Evolutionary conservation across 352 stramenopile genomes (phyloP).

Genomic region (Paralagenidium karlingii): DNA sequence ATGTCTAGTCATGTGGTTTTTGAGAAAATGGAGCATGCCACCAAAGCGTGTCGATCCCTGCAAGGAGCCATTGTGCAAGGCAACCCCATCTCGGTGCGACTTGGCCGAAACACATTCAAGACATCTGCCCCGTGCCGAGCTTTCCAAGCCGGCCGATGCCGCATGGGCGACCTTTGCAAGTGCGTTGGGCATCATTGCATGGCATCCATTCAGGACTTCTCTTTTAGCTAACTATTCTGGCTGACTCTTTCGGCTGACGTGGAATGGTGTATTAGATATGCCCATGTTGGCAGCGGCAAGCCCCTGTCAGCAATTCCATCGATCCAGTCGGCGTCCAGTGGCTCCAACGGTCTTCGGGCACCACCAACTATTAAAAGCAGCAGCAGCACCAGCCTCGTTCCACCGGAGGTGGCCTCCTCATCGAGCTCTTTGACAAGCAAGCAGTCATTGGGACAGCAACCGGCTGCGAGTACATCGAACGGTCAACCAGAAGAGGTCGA

Average conservation of each 20-base stretch:
- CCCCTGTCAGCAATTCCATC: neutral
- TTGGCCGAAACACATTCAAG: constrained; percentile 28
- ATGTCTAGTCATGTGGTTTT: constrained; percentile 28
- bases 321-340: too few relatives aligned
- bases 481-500: constrained; percentile 10
- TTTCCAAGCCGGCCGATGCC: constrained; percentile 46
- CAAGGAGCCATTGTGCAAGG: constrained; percentile 49
- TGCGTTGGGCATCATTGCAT: constrained; percentile 10
- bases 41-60: constrained; percentile 21
- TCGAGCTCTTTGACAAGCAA: too few relatives aligned
- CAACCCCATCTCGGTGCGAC: constrained; percentile 23
- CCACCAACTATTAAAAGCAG: constrained; percentile 14
- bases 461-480: neutral
- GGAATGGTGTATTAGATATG: neutral
- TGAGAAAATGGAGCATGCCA: constrained; percentile 9
- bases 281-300: neutral
- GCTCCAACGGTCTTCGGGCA: too few relatives aligned
- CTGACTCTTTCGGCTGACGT: neutral
- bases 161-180: constrained; percentile 59
- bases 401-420: neutral
- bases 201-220: neutral
- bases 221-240: neutral
- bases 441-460: too few relatives aligned
- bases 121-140: constrained; percentile 24
- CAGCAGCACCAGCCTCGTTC: neutral